Conservation (phyloP, 345 rosid species). For the Schrenkiella parvula region DNA sequence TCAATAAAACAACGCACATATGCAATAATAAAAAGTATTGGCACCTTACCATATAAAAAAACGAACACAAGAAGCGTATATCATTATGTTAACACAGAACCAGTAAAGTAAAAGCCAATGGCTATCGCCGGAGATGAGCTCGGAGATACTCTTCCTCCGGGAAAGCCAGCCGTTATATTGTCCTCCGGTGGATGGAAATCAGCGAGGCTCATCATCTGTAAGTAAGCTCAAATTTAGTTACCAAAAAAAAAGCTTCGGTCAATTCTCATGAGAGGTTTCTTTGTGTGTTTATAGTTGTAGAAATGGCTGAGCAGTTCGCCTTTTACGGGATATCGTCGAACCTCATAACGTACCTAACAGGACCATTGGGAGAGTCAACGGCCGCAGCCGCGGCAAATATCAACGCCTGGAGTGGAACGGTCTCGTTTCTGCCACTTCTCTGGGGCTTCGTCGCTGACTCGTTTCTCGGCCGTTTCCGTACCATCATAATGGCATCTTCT, state of each 20-base stretch:
- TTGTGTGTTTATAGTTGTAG: slow-evolving; percentile 30
- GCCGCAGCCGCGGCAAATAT: slow-evolving; percentile 58
- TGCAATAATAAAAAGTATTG: not conserved
- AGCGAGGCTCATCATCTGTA: slow-evolving; percentile 41
- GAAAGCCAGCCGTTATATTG: slow-evolving; percentile 24
- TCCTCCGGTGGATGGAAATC: slow-evolving; percentile 45
- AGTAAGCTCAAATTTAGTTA: not conserved
- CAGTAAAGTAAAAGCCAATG: not conserved
- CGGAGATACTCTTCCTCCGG: slow-evolving; percentile 7
- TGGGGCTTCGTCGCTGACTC: slow-evolving; percentile 70
- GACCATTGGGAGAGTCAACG: slow-evolving; percentile 58
- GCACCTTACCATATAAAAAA: not conserved
- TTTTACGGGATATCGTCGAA: slow-evolving; percentile 45
- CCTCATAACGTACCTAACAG: slow-evolving; percentile 58
- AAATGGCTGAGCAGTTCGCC: slow-evolving; percentile 53
- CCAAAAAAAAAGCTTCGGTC: not conserved
- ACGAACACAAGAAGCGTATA: not conserved
- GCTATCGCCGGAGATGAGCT: not conserved
- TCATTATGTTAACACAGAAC: too few species aligned
- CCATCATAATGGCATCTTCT: slow-evolving; percentile 46
- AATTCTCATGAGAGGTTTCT: not conserved
- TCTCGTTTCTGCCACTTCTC: slow-evolving; percentile 49
- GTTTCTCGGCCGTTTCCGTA: slow-evolving; percentile 59
- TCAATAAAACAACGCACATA: not conserved
- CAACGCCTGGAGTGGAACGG: slow-evolving; percentile 55